These are phyloP conservation scores for Gamarada debralockiae DNA, from an alignment of 495 filamentous ascomycete species.

Conservation along the genomic window DNA sequence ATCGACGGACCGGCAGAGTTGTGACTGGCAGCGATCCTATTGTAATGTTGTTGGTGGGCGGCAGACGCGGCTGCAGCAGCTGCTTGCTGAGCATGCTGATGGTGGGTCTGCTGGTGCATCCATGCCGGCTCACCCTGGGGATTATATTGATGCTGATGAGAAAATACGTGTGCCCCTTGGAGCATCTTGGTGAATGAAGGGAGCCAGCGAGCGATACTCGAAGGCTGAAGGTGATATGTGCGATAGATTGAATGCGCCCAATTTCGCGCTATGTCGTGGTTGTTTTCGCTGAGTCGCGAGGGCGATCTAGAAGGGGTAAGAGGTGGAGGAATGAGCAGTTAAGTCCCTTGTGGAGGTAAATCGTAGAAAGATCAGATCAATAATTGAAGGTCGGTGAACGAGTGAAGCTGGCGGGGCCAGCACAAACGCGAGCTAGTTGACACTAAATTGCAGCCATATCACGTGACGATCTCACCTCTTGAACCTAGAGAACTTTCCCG, in stretches of 20 bases:
- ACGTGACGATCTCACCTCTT: too few relatives aligned
- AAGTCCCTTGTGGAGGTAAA: too few relatives aligned
- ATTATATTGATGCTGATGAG: conserved; percentile 77
- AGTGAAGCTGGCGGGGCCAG: too few relatives aligned
- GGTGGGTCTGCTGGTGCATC: conserved; percentile 68
- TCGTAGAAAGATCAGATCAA: too few relatives aligned
- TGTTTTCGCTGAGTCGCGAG: neutral
- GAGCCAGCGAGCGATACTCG: neutral
- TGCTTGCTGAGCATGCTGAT: conserved; percentile 60
- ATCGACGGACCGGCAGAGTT: conserved; percentile 33
- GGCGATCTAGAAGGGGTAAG: neutral
- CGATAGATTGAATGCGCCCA: too few relatives aligned
- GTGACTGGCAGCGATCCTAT: conserved; percentile 63
- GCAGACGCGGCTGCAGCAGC: conserved; percentile 59
- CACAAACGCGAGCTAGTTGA: too few relatives aligned
- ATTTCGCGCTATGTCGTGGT: neutral
- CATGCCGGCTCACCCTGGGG: conserved; percentile 70
- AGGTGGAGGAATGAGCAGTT: too few relatives aligned
- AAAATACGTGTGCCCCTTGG: conserved; percentile 49
- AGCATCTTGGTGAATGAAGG: conserved; percentile 17
- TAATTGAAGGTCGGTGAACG: too few relatives aligned
- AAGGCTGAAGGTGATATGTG: neutral
- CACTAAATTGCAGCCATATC: too few relatives aligned
- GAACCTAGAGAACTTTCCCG: too few relatives aligned
- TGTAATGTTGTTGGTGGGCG: conserved; percentile 74